A percentile compares a stretch with the other conserved stretches of the same genome.
These are phyloP conservation scores for Emmonsia crescens DNA, from an alignment of 2,329 filamentous ascomycete species.

Conservation along the genomic window DNA sequence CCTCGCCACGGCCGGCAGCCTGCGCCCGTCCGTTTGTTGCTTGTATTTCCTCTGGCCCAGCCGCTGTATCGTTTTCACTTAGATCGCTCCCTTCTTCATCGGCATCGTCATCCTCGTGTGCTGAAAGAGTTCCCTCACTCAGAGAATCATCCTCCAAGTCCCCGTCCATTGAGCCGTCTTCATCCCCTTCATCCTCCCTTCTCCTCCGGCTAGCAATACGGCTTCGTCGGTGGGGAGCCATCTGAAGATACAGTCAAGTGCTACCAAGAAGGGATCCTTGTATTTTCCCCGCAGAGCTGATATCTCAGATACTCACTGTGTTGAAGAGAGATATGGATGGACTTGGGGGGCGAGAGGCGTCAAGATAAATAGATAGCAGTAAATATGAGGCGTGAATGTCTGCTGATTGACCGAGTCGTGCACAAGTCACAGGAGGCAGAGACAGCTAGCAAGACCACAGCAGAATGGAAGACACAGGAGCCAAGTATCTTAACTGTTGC, in stretches of 20 bases:
- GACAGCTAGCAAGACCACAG: background rate
- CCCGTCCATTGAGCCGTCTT: constrained; percentile 39
- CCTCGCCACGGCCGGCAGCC: constrained; percentile 19
- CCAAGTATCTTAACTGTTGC: background rate
- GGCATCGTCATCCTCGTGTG: constrained; percentile 47
- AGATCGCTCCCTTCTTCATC: constrained; percentile 49
- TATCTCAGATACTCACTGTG: background rate
- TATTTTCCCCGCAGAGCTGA: background rate
- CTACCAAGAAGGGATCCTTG: background rate
- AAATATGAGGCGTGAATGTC: background rate
- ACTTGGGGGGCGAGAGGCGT: background rate
- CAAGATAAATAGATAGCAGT: too few relatives aligned
- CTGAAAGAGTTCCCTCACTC: constrained; percentile 50
- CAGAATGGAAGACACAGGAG: background rate
- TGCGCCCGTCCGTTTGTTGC: constrained; percentile 19
- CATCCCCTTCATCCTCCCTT: constrained; percentile 38
- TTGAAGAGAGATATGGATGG: background rate
- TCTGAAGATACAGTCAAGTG: constrained; percentile 14
- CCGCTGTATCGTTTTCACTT: constrained; percentile 40
- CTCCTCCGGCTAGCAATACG: constrained; percentile 36
- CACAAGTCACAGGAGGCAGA: background rate
- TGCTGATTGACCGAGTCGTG: background rate
- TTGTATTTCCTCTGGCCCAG: constrained; percentile 17
- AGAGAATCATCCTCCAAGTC: constrained; percentile 50
- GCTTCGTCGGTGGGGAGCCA: constrained; percentile 34